Percentiles rank a stretch among this genome's conserved stretches.
Evolutionary conservation across 2,329 filamentous ascomycete genomes (phyloP).

Genomic region (Cytospora schulzeri): DNA sequence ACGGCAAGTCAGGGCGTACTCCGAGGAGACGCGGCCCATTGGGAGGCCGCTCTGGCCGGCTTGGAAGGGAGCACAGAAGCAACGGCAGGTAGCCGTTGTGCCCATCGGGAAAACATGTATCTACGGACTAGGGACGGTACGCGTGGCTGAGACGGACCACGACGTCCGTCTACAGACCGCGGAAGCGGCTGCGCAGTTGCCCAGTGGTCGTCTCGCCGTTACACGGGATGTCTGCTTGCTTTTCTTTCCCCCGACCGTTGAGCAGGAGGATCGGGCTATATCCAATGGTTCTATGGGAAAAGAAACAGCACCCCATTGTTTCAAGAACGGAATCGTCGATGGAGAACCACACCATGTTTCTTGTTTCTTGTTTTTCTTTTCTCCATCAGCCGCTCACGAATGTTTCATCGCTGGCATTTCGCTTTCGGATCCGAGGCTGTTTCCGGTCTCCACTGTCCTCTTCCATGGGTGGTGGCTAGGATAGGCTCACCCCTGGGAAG

Average conservation of each 20-base stretch:
- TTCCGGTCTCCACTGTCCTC: background rate
- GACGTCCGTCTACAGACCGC: background rate
- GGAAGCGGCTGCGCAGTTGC: conserved; percentile 2
- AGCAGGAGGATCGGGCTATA: conserved; percentile 4
- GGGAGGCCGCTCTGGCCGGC: conserved; percentile 14
- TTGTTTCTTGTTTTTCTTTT: background rate
- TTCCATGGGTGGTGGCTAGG: background rate
- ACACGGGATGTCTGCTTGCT: conserved; percentile 14
- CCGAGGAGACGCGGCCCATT: conserved; percentile 13
- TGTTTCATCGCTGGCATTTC: background rate
- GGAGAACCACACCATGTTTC: conserved; percentile 7
- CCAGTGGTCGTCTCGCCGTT: conserved; percentile 12
- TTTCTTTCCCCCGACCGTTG: conserved; percentile 14
- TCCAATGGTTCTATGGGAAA: conserved; percentile 3
- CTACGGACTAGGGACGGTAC: background rate
- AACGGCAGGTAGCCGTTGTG: conserved; percentile 24
- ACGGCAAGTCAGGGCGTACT: conserved; percentile 13
- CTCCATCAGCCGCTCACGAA: background rate
- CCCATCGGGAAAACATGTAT: conserved; percentile 13
- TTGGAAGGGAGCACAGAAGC: conserved; percentile 14
- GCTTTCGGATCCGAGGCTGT: background rate
- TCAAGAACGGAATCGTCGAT: background rate
- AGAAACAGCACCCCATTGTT: conserved; percentile 1
- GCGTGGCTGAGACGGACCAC: conserved; percentile 3
- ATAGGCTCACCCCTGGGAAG: conserved; percentile 17